Evolutionary conservation across 352 stramenopile species (phyloP), one percentile per base, ranked within the genome.

Genomic region (Phytophthora macrochlamydospora): DNA sequence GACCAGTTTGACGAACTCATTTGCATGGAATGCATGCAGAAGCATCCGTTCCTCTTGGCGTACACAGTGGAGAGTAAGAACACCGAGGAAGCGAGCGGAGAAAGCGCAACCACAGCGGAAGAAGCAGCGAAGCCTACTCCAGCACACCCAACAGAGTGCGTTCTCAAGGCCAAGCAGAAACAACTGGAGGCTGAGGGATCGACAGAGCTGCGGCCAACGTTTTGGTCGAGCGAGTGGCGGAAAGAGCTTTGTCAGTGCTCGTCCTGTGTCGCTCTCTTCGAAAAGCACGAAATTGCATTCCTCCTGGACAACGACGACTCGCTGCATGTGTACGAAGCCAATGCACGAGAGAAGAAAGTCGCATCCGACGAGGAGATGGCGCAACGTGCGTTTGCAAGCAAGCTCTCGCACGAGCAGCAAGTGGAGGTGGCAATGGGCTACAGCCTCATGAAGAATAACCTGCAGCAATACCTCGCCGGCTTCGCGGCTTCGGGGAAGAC

Each of bases 361-460:
- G 69, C 68, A 29, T 80, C 62, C 0, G 65, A 73, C 18, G 82
- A 89, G 44, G 67, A 84, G 54, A 58, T 72, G 1, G 81, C 82
- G 1, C 59, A 85, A 13, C 73, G 68, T 2, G 79, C 83, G 3
- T 87, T 93, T 62, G 59, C 84, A 33, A 78, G 67, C 56, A 80
- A 75, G 35, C 65, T 93, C 7, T 83, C 76, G 1, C 85, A 93
- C 50, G 75, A 90, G 54, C 82, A 91, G 67, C 83, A 91, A 65
- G 71, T 93, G 49, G 85, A 93, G 56, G 84, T 93, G 69, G 85
- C 82, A 1, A 78, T 86, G 38, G 85, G 82, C 18, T 91, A 91
- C 65, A 82, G 75, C 42, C 71, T 83, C 73, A 91, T 93, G 82
- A 90, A 89, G 35, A 82, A 69, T 51, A 87, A 79, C 37, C 69